Evolutionary conservation across 2,329 filamentous ascomycete species (phyloP), one percentile per base, ranked within the genome.

Genomic region (Beauveria sp.): DNA sequence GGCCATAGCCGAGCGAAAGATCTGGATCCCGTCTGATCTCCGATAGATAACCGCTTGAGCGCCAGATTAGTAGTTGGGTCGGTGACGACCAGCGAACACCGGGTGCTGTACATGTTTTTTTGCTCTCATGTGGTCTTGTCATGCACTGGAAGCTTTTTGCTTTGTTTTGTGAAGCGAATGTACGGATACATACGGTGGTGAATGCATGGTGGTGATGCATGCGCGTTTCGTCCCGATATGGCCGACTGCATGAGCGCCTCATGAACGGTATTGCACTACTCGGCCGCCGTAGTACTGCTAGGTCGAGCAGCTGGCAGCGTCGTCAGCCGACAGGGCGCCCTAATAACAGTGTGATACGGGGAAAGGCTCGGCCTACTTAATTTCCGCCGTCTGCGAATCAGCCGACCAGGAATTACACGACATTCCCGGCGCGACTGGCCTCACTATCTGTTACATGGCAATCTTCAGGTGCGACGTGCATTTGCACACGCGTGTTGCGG

Each of bases 31-130:
- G 55, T 51, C 46, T 5, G 51, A 54, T 61, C 59, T 55, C 59
- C 44, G 43, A 61, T 14, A 16, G 52, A 61, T 12, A 61, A 61
- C 40, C 59, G 41, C 51, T 50, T 55, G 52, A 61, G 51, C 59
- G 59, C 51, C 59, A 61, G 59, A 61, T 61, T 55, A 61, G 50
- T 60, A 60, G 58, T 60, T 60, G 51, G 58, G 41, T 60, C 50
- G 58, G 58, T 54, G 58, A 60, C 59, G 59, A 55, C 52, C 59
- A 61, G 59, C 59, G 51, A 55, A 55, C 59, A 61, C 59, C 59
- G 44, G 59, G 43, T 61, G 59, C 26, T 61, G 59, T 55, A 55
- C 44, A 44, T 61, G 20, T 4, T 37, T 61, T 55, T 58, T 46
- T 43, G 6, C 37, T 16, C 28, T 22, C 14, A 2, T 12, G 30